Conservation (phyloP, 257 asterid genomes). For the Linderniella brevidens region DNA sequence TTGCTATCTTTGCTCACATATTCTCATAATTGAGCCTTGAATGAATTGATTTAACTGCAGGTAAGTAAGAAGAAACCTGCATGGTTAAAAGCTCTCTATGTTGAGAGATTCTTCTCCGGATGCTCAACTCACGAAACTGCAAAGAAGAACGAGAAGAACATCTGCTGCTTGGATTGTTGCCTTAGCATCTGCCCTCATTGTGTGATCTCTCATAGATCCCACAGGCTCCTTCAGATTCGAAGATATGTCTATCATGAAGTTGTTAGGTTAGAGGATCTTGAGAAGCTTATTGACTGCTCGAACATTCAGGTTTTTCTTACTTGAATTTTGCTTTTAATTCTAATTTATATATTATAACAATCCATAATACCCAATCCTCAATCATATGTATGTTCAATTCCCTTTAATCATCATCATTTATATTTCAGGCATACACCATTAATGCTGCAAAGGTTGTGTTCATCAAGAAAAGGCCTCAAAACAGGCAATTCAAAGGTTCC, state of each 20-base stretch:
- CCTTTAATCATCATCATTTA: background rate
- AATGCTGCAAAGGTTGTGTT: constrained; percentile 79
- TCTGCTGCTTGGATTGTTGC: constrained; percentile 87
- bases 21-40: no score
- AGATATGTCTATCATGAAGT: constrained; percentile 91
- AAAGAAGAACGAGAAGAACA: constrained; percentile 86
- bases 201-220: constrained; percentile 62
- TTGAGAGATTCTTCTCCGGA: constrained; percentile 50
- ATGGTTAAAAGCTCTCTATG: constrained; percentile 71
- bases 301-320: constrained; percentile 47
- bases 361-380: background rate
- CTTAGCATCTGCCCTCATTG: constrained; percentile 91
- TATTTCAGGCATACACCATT: constrained; percentile 69
- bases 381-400: background rate
- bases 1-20: no score
- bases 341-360: no score
- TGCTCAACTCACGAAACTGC: constrained; percentile 70
- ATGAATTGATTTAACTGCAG: no score
- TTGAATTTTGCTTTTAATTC: no score
- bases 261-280: constrained; percentile 78
- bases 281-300: constrained; percentile 78
- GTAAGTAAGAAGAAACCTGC: constrained; percentile 31
- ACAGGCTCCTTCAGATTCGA: constrained; percentile 82
- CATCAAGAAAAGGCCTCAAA: constrained; percentile 87
- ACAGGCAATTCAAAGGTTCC: constrained; percentile 85